A percentile compares a stretch with the other conserved stretches of the same genome.
Conservation (phyloP, 78 protist species). For the Dictyostelium brefeldianum region DNA sequence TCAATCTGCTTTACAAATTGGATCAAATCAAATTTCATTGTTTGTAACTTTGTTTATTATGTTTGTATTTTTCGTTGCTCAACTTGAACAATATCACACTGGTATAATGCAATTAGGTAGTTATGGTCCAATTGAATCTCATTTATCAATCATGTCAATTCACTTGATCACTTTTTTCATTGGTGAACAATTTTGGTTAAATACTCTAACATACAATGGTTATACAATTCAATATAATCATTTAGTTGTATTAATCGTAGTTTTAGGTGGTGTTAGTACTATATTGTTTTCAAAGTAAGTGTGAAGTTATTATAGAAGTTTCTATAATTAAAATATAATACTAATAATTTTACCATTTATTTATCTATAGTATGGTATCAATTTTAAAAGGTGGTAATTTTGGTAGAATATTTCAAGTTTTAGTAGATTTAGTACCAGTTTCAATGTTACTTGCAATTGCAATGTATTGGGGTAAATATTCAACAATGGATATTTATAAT, state of each 20-base stretch:
- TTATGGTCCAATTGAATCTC: conserved; percentile 65
- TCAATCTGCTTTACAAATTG: conserved; percentile 40
- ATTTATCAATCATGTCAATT: conserved; percentile 49
- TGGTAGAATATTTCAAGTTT: not conserved
- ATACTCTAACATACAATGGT: not conserved
- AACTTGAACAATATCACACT: conserved; percentile 84
- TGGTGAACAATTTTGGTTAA: conserved; percentile 66
- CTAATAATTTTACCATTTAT: not conserved
- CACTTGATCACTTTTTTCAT: conserved; percentile 45
- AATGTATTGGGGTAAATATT: conserved; percentile 30
- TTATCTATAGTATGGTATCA: not conserved
- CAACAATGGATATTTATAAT: conserved; percentile 8
- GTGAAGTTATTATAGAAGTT: too few relatives aligned
- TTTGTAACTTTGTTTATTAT: conserved; percentile 32
- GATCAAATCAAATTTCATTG: conserved; percentile 9
- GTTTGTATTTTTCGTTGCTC: conserved; percentile 76
- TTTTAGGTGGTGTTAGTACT: conserved; percentile 33
- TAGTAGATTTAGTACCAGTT: conserved; percentile 40
- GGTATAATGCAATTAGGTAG: conserved; percentile 65
- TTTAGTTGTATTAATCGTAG: not conserved
- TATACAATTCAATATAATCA: not conserved
- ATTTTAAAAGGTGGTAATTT: conserved; percentile 38
- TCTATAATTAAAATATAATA: too few relatives aligned
- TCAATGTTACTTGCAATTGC: not conserved
- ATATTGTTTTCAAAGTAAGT: conserved; percentile 33